Percentiles rank a stretch among this genome's conserved stretches.
Conservation (phyloP, 2,329 filamentous ascomycete species). For the Neofusicoccum kwambonambiense region DNA sequence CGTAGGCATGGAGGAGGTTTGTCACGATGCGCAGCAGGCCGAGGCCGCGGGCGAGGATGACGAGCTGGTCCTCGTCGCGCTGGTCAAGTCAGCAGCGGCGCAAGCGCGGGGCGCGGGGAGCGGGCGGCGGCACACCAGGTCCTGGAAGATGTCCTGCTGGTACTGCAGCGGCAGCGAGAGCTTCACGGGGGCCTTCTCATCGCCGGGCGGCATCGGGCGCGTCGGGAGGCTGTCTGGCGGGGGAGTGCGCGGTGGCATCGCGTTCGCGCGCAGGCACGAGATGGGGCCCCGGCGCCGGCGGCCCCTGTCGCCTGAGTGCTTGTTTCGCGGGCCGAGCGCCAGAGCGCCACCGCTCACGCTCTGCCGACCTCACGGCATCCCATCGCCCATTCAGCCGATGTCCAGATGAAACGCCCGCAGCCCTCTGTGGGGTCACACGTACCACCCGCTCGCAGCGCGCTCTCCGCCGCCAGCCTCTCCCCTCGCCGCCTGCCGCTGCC, state of each 20-base stretch:
- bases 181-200: constrained; percentile 63
- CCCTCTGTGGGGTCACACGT: neutral
- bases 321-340: neutral
- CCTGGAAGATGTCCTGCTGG: constrained; percentile 86
- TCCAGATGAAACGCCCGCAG: neutral
- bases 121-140: constrained; percentile 25
- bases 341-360: neutral
- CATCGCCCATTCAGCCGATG: neutral
- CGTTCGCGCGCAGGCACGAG: neutral
- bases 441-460: neutral
- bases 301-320: neutral
- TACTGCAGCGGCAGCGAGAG: constrained; percentile 81
- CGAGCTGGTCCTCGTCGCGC: constrained; percentile 86
- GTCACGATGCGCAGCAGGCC: constrained; percentile 88
- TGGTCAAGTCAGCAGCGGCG: constrained; percentile 57
- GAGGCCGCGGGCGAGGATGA: constrained; percentile 86
- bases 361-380: neutral
- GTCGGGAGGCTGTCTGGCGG: neutral
- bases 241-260: constrained; percentile 5
- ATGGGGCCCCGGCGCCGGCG: neutral
- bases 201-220: constrained; percentile 36
- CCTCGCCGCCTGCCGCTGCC: neutral
- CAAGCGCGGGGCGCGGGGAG: neutral
- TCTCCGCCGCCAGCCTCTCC: neutral
- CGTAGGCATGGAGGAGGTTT: constrained; percentile 96